Evolutionary conservation across 2,329 filamentous ascomycete genomes (phyloP).

Genomic region (Sodiomyces alkalinus): DNA sequence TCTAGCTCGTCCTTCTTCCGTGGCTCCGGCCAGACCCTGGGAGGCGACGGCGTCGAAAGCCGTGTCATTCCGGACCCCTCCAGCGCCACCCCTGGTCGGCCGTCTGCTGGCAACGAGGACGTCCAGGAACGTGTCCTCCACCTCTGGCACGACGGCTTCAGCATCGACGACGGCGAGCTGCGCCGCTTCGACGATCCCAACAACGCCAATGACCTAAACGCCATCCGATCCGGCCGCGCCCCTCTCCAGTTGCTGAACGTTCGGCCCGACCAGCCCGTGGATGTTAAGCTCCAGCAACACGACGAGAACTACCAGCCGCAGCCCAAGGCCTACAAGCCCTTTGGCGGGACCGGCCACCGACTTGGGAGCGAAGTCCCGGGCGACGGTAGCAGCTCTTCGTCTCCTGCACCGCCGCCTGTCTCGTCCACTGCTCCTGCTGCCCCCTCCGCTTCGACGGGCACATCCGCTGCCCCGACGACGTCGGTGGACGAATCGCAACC

Average conservation of each 20-base stretch:
- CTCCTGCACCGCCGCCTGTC: constrained; percentile 11
- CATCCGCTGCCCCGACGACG: too few relatives aligned
- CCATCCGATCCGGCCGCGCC: constrained; percentile 64
- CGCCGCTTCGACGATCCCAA: constrained; percentile 65
- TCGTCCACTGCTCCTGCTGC: constrained; percentile 11
- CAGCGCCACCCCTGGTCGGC: constrained; percentile 11
- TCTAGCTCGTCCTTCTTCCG: constrained; percentile 43
- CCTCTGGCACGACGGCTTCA: constrained; percentile 74
- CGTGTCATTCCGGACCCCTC: constrained; percentile 49
- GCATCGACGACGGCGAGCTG: constrained; percentile 66
- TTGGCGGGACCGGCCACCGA: constrained; percentile 54
- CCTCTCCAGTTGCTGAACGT: constrained; percentile 69
- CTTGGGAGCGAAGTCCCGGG: constrained; percentile 67
- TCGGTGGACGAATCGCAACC: constrained; percentile 50
- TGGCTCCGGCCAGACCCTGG: constrained; percentile 60
- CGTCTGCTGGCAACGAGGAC: constrained; percentile 21
- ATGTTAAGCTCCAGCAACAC: constrained; percentile 66
- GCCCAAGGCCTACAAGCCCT: constrained; percentile 64
- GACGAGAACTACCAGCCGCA: constrained; percentile 58
- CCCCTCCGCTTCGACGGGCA: constrained; percentile 17
- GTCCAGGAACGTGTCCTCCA: constrained; percentile 57
- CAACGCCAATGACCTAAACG: constrained; percentile 54
- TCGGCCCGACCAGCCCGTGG: constrained; percentile 56
- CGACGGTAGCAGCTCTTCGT: constrained; percentile 13
- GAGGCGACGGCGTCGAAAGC: constrained; percentile 61